phyloP scores from a whole-genome alignment of 2,329 filamentous ascomycete species.

The Periconia macrospinosa region DNA sequence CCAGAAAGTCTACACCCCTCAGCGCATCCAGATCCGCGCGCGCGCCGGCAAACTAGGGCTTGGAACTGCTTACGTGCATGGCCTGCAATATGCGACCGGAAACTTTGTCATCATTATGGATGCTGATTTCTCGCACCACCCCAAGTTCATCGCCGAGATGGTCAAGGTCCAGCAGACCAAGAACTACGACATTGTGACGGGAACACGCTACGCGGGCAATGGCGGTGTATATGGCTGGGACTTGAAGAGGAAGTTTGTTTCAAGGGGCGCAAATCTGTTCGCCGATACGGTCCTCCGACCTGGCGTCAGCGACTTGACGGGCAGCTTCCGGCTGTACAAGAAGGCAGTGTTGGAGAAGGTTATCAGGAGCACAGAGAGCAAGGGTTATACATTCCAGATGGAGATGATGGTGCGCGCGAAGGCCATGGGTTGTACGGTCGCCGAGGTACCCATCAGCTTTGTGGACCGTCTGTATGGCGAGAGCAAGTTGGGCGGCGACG shows the following conservation, averaged over 20 bases:
- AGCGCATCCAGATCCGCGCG: slow-evolving; percentile 80
- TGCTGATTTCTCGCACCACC: slow-evolving; percentile 98
- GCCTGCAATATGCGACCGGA: slow-evolving; percentile 83
- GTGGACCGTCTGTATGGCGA: slow-evolving; percentile 95
- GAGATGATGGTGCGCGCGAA: slow-evolving; percentile 98
- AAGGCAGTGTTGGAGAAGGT: slow-evolving; percentile 85
- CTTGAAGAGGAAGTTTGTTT: slow-evolving; percentile 75
- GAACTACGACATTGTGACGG: slow-evolving; percentile 95
- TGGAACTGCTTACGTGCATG: slow-evolving; percentile 94
- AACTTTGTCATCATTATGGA: slow-evolving; percentile 99
- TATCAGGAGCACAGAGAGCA: slow-evolving; percentile 87
- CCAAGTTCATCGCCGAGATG: slow-evolving; percentile 97
- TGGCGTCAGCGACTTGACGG: slow-evolving; percentile 93
- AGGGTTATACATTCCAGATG: slow-evolving; percentile 99
- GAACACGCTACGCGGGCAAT: slow-evolving; percentile 87
- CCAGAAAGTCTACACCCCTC: slow-evolving; percentile 74
- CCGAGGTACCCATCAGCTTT: slow-evolving; percentile 94
- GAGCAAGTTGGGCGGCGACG: slow-evolving; percentile 89
- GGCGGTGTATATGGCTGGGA: slow-evolving; percentile 95
- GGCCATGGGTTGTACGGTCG: slow-evolving; percentile 90
- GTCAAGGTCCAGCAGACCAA: slow-evolving; percentile 75
- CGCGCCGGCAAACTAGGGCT: slow-evolving; percentile 96
- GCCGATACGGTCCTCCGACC: slow-evolving; percentile 92
- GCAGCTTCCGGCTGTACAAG: slow-evolving; percentile 94
- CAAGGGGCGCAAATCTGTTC: slow-evolving; percentile 88